These are phyloP conservation scores for Colletotrichum sojae DNA, from an alignment of 2,329 filamentous ascomycete species.

Conservation along the genomic window DNA sequence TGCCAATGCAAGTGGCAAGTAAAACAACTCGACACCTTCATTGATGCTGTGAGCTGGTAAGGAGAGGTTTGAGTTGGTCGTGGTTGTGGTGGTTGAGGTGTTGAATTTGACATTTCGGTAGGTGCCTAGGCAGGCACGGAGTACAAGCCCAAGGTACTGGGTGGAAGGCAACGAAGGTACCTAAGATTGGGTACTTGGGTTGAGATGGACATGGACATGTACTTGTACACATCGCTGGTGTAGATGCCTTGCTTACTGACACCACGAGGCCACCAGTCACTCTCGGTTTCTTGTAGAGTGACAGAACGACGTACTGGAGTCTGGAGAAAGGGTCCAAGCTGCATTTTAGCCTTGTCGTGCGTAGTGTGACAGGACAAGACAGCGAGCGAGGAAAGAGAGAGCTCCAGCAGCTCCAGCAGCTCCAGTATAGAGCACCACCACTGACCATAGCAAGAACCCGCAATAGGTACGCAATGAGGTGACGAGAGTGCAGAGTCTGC, in stretches of 20 bases:
- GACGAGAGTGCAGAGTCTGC: neutral
- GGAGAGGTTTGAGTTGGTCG: no score
- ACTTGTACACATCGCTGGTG: neutral
- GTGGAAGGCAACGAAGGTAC: no score
- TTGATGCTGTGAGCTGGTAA: no score
- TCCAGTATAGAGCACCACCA: neutral
- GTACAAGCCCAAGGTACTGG: no score
- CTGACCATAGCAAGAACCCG: no score
- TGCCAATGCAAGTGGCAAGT: no score
- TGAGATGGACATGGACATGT: neutral
- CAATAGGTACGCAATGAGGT: no score
- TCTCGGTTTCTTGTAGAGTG: conserved; percentile 16
- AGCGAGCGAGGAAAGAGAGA: conserved; percentile 1
- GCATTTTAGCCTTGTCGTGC: conserved; percentile 13
- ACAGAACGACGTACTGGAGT: neutral
- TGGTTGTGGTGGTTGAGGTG: no score
- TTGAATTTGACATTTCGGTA: no score
- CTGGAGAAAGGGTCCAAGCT: conserved; percentile 17
- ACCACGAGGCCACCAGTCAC: conserved; percentile 1
- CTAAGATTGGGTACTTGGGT: no score
- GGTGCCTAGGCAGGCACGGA: no score
- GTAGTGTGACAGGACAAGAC: neutral
- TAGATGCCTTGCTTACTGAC: neutral
- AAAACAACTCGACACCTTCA: no score
- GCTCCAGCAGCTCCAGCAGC: conserved; percentile 15